These are phyloP conservation scores for Fusarium pseudocircinatum DNA, from an alignment of 2,329 filamentous ascomycete genomes.

Conservation along the genomic window DNA sequence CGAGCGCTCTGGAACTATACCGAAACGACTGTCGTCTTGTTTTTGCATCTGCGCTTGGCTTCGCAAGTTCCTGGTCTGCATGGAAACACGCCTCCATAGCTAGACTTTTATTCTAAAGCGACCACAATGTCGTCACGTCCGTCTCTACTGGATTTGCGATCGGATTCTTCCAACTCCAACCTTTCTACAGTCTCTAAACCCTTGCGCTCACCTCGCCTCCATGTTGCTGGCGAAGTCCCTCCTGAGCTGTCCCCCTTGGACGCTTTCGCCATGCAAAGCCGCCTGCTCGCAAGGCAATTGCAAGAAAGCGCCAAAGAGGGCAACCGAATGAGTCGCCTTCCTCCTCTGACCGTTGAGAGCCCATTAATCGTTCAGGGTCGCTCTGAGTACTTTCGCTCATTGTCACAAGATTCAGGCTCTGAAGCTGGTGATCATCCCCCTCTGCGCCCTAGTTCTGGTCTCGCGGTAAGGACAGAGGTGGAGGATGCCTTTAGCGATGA, in stretches of 20 bases:
- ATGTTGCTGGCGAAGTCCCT: conserved; percentile 82
- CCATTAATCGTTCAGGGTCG: conserved; percentile 79
- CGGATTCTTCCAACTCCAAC: conserved; percentile 63
- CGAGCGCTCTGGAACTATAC: neutral
- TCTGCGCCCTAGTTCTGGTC: conserved; percentile 39
- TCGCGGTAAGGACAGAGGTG: conserved; percentile 64
- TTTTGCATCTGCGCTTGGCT: neutral
- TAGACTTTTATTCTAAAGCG: conserved; percentile 18
- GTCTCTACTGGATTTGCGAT: conserved; percentile 67
- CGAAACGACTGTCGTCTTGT: neutral
- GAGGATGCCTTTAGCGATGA: conserved; percentile 63
- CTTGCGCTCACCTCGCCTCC: conserved; percentile 77
- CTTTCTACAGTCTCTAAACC: conserved; percentile 59
- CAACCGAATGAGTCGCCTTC: conserved; percentile 83
- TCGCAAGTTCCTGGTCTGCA: conserved; percentile 10
- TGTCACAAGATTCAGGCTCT: conserved; percentile 70
- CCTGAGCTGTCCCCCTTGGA: conserved; percentile 94
- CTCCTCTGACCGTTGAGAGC: conserved; percentile 83
- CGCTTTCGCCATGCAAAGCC: conserved; percentile 92
- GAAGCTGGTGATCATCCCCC: conserved; percentile 51
- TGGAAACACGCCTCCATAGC: conserved; percentile 25
- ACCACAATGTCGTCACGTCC: conserved; percentile 65
- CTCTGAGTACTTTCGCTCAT: conserved; percentile 82
- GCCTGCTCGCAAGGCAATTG: conserved; percentile 85
- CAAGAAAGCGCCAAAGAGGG: conserved; percentile 80